phyloP scores from a whole-genome alignment of 106 monocot genomes.

The Vanilla planifolia region DNA sequence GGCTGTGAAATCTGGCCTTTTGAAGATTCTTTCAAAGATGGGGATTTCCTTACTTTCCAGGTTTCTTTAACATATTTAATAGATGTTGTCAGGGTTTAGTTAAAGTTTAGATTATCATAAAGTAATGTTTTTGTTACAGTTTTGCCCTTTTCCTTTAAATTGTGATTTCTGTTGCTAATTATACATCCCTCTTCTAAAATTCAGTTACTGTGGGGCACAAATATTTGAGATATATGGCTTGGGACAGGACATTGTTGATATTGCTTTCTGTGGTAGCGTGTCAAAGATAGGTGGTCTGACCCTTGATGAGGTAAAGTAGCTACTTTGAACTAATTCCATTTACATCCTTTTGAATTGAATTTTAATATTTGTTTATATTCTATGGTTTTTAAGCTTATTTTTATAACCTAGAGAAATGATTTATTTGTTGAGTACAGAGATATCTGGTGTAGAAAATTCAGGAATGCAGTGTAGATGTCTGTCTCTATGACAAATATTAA shows the following conservation, averaged over 20 bases:
- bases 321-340: background rate
- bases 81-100: background rate
- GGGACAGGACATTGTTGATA: conserved; percentile 88
- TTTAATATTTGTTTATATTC: too few relatives aligned
- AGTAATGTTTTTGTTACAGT: background rate
- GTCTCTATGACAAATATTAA: too few relatives aligned
- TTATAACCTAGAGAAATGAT: too few relatives aligned
- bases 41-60: conserved; percentile 97
- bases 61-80: conserved; percentile 28
- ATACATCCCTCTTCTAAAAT: conserved; percentile 14
- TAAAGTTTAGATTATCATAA: background rate
- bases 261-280: conserved; percentile 96
- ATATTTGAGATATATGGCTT: conserved; percentile 99
- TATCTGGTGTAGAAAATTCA: too few relatives aligned
- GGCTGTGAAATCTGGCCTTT: conserved; percentile 96
- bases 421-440: too few relatives aligned
- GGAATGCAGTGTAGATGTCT: too few relatives aligned
- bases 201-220: conserved; percentile 96
- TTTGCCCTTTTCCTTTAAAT: background rate
- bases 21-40: conserved; percentile 99
- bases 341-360: too few relatives aligned
- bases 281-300: conserved; percentile 89
- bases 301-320: conserved; percentile 81
- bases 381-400: too few relatives aligned
- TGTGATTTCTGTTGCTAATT: background rate